Percentiles rank a stretch among this genome's conserved stretches.
phyloP scores from a whole-genome alignment of 2,329 filamentous ascomycete genomes.

The Colletotrichum cereale region DNA sequence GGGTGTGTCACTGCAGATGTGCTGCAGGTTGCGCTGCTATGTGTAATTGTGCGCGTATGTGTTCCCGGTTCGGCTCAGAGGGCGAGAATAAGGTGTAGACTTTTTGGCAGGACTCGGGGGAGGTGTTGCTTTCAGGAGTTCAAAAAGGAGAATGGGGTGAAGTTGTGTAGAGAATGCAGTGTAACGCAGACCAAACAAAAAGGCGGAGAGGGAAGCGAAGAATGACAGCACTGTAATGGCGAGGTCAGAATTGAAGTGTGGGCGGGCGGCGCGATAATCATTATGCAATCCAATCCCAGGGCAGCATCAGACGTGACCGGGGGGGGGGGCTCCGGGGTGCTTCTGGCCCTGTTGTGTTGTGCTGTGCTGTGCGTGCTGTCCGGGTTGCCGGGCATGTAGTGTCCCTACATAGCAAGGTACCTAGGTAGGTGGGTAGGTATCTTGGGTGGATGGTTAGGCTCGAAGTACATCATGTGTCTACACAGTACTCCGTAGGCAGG shows the following conservation, averaged over 20 bases:
- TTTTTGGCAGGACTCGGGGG: not conserved
- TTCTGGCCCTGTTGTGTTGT: not conserved
- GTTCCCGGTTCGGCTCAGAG: not conserved
- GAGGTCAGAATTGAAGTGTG: constrained; percentile 10
- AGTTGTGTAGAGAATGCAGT: not conserved
- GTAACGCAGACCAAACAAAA: not conserved
- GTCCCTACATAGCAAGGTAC: no score
- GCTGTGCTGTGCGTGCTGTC: not conserved
- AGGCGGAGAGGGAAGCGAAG: constrained; percentile 11
- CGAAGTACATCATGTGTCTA: not conserved
- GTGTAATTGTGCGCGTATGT: not conserved
- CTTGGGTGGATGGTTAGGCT: not conserved
- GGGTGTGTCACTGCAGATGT: constrained; percentile 6
- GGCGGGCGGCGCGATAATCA: constrained; percentile 22
- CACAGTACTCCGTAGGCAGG: not conserved
- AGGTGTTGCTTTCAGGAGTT: not conserved
- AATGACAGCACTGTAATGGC: constrained; percentile 7
- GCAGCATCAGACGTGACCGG: constrained; percentile 9
- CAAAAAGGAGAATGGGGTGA: not conserved
- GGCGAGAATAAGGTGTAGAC: not conserved
- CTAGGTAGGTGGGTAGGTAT: not conserved
- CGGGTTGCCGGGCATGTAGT: no score
- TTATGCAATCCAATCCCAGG: constrained; percentile 18
- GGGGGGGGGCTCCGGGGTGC: constrained; percentile 2
- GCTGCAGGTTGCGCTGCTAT: not conserved